These are phyloP conservation scores for Rugiboletus extremiorientalis DNA, from an alignment of 1,284 basidiomycete species.

Conservation along the genomic window DNA sequence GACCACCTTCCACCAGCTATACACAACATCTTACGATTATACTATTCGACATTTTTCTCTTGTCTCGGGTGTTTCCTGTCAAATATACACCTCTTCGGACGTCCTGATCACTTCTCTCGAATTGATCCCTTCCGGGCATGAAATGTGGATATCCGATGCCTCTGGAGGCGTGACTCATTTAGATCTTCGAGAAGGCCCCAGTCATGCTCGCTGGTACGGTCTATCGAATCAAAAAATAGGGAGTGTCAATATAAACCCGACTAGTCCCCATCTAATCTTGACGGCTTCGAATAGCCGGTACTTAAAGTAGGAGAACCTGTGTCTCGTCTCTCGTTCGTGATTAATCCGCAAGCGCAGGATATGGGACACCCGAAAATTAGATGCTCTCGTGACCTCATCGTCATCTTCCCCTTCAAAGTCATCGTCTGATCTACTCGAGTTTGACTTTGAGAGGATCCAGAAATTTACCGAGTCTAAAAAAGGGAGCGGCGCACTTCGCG, in stretches of 20 bases:
- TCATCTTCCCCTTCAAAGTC: conserved; percentile 12
- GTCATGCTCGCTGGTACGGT: conserved; percentile 57
- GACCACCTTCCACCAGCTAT: conserved; percentile 48
- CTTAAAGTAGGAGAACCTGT: conserved; percentile 51
- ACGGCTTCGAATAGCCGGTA: conserved; percentile 71
- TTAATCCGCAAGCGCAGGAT: conserved; percentile 44
- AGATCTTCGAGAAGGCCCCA: conserved; percentile 64
- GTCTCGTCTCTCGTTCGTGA: background rate
- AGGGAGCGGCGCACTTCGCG: conserved; percentile 56
- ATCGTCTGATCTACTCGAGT: conserved; percentile 38
- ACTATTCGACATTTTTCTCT: conserved; percentile 72
- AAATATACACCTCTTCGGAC: conserved; percentile 62
- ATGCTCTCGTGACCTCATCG: conserved; percentile 36
- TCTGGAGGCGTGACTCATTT: conserved; percentile 67
- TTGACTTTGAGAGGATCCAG: conserved; percentile 49
- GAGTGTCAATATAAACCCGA: conserved; percentile 72
- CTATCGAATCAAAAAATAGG: conserved; percentile 74
- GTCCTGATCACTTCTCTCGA: conserved; percentile 66
- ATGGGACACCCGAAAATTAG: conserved; percentile 73
- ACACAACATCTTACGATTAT: conserved; percentile 77
- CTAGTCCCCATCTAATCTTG: conserved; percentile 60
- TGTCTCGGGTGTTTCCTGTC: conserved; percentile 62
- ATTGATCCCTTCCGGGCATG: conserved; percentile 59
- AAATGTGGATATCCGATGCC: conserved; percentile 79
- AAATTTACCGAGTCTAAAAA: conserved; percentile 48